Evolutionary conservation across 768 basidiomycete species (phyloP).

Genomic region (Astraeus odoratus): DNA sequence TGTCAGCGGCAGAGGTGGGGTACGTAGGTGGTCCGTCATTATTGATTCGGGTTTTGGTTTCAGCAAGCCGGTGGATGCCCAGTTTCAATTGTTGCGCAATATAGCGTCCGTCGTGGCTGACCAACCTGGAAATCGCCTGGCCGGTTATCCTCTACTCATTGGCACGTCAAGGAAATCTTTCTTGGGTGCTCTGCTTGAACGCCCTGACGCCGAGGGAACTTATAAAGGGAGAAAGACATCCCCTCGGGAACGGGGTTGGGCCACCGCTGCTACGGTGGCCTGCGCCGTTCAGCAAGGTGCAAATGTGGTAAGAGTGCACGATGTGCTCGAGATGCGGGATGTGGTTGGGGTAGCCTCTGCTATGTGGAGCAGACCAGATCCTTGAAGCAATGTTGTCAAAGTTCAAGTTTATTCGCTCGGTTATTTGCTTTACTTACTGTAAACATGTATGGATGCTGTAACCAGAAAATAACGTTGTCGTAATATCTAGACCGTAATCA

Average conservation of each 20-base stretch:
- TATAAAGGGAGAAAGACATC: conserved; percentile 45
- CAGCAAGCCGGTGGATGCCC: conserved; percentile 76
- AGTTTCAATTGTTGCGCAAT: conserved; percentile 58
- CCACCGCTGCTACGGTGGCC: conserved; percentile 71
- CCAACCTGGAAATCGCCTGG: conserved; percentile 39
- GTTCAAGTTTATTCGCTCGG: background rate
- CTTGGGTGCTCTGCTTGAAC: conserved; percentile 57
- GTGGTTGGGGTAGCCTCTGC: conserved; percentile 60
- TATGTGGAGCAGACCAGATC: conserved; percentile 35
- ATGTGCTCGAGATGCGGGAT: conserved; percentile 67
- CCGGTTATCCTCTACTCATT: conserved; percentile 60
- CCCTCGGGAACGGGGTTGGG: conserved; percentile 67
- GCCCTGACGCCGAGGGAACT: conserved; percentile 31
- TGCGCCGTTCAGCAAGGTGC: conserved; percentile 72
- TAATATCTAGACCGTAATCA: too few relatives aligned
- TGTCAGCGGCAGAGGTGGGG: conserved; percentile 59
- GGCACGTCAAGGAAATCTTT: conserved; percentile 84
- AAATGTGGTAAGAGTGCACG: conserved; percentile 75
- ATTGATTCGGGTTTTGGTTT: conserved; percentile 94
- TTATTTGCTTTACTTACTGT: too few relatives aligned
- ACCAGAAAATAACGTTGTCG: too few relatives aligned
- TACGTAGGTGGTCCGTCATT: conserved; percentile 84
- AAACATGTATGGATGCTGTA: too few relatives aligned
- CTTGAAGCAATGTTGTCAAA: background rate
- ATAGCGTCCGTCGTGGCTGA: conserved; percentile 42